Evolutionary conservation across 768 basidiomycete species (phyloP), one percentile per base, ranked within the genome.

Genomic region (Lentinula lateritia): DNA sequence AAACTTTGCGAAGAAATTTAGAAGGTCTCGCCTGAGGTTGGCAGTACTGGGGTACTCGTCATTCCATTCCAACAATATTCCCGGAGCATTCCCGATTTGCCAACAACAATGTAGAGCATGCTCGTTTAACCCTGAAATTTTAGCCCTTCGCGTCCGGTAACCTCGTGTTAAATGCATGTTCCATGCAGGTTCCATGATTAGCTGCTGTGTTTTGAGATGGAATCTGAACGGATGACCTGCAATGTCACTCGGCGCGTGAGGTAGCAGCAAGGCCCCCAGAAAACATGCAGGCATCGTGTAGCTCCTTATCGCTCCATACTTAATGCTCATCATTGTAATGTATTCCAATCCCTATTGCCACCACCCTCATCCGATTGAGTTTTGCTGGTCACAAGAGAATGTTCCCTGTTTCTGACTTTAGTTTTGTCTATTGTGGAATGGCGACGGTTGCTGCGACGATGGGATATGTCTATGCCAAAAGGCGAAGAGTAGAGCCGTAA

Each of bases 391-490:
- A 16, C 38, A 20, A 28, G 23, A 18, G 7, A 18, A 74, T 73
- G 69, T 41, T 76, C 13, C 74, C 74, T 52, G 65, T 75, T 3
- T 67, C 74, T 2, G 74, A 75, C 23, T 63, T 73, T 50, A 73
- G 66, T 61, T 66, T 72, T 34, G 71, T 74, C 1, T 68, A 73
- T 60, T 75, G 74, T 32, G 74, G 75, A 53, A 73, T 75, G 41
- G 75, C 75, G 18, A 76, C 75, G 42, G 67, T 76, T 62, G 75
- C 75, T 53, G 74, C 74, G 4, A 73, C 72, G 1, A 66, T 76
- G 28, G 69, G 74, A 32, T 75, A 75, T 20, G 73, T 74, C 1
- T 75, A 71, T 45, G 67, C 59, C 13, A 60, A 60, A 50, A 39
- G 50, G 41, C 36, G 45, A 34, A 46, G 58, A n/a, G 20, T 48